Evolutionary conservation across 2,329 filamentous ascomycete genomes (phyloP).

Genomic region (Xylariaceae sp.): DNA sequence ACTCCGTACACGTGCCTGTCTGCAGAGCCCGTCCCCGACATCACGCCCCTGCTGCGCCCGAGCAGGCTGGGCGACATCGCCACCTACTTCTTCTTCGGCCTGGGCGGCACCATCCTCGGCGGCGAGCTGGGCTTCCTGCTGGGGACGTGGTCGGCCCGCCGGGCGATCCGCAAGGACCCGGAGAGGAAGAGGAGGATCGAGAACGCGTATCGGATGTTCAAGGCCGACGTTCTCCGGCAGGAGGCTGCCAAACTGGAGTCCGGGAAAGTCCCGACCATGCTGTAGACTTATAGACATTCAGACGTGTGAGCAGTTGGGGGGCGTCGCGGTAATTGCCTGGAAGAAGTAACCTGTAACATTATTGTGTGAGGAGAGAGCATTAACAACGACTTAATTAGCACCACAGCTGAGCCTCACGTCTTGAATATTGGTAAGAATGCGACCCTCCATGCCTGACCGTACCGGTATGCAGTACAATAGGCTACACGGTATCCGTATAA

Average conservation of each 20-base stretch:
- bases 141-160: conserved; percentile 46
- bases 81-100: conserved; percentile 54
- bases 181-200: conserved; percentile 50
- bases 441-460: too few relatives aligned
- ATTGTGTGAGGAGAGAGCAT: too few relatives aligned
- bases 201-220: conserved; percentile 54
- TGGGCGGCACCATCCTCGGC: conserved; percentile 55
- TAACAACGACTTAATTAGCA: too few relatives aligned
- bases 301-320: too few relatives aligned
- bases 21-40: conserved; percentile 52
- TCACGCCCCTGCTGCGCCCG: conserved; percentile 49
- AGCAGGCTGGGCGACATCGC: conserved; percentile 51
- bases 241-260: conserved; percentile 49
- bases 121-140: conserved; percentile 55
- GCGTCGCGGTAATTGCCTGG: too few relatives aligned
- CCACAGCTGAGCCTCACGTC: too few relatives aligned
- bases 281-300: not conserved
- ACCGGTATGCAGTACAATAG: too few relatives aligned
- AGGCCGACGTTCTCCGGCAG: conserved; percentile 53
- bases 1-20: not conserved
- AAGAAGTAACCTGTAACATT: too few relatives aligned
- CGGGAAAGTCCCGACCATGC: conserved; percentile 8
- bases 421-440: too few relatives aligned
- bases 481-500: too few relatives aligned
- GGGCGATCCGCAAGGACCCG: conserved; percentile 45